Conservation (phyloP, 306 rosid species). For the Sindora glabra region DNA sequence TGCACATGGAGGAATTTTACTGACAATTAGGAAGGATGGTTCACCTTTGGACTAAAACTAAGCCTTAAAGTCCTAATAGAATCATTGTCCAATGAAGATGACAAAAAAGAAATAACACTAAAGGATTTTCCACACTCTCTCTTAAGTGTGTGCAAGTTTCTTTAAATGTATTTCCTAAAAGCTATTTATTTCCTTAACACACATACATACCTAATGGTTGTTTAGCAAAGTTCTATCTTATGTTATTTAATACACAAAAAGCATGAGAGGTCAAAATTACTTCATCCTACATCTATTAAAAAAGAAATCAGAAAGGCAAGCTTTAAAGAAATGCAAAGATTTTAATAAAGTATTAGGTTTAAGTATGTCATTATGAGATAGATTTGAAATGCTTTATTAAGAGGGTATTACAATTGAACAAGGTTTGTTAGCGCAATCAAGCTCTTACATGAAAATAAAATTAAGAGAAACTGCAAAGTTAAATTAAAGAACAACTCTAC, state of each 20-base stretch:
- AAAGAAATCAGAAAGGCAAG: constrained; percentile 61
- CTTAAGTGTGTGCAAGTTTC: constrained; percentile 44
- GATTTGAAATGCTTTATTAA: neutral
- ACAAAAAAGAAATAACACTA: constrained; percentile 46
- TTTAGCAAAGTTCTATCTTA: neutral
- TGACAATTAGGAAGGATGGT: constrained; percentile 51
- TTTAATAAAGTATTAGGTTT: constrained; percentile 15
- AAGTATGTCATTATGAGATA: constrained; percentile 16
- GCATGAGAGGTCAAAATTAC: neutral
- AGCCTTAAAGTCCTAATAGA: constrained; percentile 23
- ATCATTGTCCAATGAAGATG: constrained; percentile 23
- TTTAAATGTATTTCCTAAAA: neutral
- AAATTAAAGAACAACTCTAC: neutral
- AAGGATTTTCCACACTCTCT: constrained; percentile 78
- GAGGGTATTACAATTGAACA: neutral
- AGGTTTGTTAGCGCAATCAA: neutral
- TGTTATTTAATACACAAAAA: neutral
- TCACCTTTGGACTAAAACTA: constrained; percentile 23
- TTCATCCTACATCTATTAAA: constrained; percentile 40
- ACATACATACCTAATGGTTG: neutral
- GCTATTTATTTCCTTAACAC: neutral
- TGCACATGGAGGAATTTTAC: too few species aligned
- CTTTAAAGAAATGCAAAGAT: constrained; percentile 57
- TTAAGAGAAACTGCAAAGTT: neutral
- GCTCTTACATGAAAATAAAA: neutral